phyloP scores from a whole-genome alignment of 352 stramenopile species.

The Pseudoperonospora humuli region DNA sequence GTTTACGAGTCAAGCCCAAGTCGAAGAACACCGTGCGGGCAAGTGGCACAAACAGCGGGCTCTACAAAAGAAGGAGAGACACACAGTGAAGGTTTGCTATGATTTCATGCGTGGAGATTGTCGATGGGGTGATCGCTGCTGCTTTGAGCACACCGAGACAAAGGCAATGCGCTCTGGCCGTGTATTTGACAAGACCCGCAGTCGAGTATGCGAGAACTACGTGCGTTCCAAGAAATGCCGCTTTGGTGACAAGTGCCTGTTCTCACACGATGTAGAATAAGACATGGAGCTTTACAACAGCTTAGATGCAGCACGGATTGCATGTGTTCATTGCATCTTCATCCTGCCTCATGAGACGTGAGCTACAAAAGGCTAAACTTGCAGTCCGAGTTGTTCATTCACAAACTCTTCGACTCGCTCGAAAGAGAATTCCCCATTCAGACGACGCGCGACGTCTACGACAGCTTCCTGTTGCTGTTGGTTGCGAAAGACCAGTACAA shows the following conservation, averaged over 20 bases:
- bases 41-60: constrained; percentile 81
- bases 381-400: constrained; percentile 24
- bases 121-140: constrained; percentile 53
- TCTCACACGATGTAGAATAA: constrained; percentile 36
- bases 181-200: constrained; percentile 45
- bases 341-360: not conserved
- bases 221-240: constrained; percentile 35
- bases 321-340: not conserved
- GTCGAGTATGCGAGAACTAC: constrained; percentile 51
- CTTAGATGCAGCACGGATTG: no score
- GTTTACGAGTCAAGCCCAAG: constrained; percentile 67
- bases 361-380: constrained; percentile 3
- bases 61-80: constrained; percentile 55
- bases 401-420: constrained; percentile 35
- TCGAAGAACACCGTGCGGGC: constrained; percentile 65
- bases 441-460: constrained; percentile 41
- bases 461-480: constrained; percentile 47
- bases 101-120: constrained; percentile 76
- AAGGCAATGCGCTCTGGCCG: constrained; percentile 52
- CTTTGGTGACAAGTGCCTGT: constrained; percentile 73
- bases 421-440: constrained; percentile 63
- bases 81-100: constrained; percentile 73
- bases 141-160: constrained; percentile 63
- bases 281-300: constrained; percentile 1
- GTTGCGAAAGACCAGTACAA: constrained; percentile 60